These are phyloP conservation scores for Apiospora marii DNA, from an alignment of 2,329 filamentous ascomycete genomes.

Conservation along the genomic window DNA sequence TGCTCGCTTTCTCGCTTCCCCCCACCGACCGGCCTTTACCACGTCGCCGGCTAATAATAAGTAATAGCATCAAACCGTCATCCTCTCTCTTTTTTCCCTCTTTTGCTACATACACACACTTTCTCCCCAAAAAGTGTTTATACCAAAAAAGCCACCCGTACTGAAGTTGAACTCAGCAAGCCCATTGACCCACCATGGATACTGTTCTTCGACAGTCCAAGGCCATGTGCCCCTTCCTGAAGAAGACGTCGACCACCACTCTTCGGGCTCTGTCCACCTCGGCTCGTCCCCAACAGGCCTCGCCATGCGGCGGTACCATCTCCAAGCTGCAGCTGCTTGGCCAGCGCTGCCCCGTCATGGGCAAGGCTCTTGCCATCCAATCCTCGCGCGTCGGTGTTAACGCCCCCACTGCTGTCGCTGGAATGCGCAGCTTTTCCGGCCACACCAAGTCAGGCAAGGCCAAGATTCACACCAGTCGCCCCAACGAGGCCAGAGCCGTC, in stretches of 20 bases:
- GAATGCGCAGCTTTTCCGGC: slow-evolving; percentile 59
- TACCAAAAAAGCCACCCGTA: background rate
- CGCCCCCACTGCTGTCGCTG: slow-evolving; percentile 53
- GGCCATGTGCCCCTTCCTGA: slow-evolving; percentile 96
- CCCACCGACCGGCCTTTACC: slow-evolving; percentile 11
- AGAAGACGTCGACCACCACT: slow-evolving; percentile 90
- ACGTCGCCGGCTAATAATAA: slow-evolving; percentile 19
- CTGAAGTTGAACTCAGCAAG: background rate
- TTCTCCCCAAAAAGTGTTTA: slow-evolving; percentile 8
- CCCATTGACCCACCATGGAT: slow-evolving; percentile 72
- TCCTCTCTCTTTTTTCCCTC: background rate
- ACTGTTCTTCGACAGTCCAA: slow-evolving; percentile 93
- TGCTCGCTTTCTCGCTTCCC: background rate
- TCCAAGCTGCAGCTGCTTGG: slow-evolving; percentile 95
- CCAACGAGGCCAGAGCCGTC: slow-evolving; percentile 80
- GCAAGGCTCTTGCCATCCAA: slow-evolving; percentile 93
- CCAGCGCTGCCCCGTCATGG: slow-evolving; percentile 97
- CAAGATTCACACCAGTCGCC: slow-evolving; percentile 80
- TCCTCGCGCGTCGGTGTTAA: slow-evolving; percentile 60
- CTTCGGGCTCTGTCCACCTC: slow-evolving; percentile 88
- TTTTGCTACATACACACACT: slow-evolving; percentile 11
- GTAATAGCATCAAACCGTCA: slow-evolving; percentile 9
- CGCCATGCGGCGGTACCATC: slow-evolving; percentile 89
- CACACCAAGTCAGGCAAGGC: slow-evolving; percentile 68
- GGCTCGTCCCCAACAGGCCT: slow-evolving; percentile 69